Evolutionary conservation across 2,329 filamentous ascomycete species (phyloP), one percentile per base, ranked within the genome.

Genomic region (Cryphonectria carpinicola): DNA sequence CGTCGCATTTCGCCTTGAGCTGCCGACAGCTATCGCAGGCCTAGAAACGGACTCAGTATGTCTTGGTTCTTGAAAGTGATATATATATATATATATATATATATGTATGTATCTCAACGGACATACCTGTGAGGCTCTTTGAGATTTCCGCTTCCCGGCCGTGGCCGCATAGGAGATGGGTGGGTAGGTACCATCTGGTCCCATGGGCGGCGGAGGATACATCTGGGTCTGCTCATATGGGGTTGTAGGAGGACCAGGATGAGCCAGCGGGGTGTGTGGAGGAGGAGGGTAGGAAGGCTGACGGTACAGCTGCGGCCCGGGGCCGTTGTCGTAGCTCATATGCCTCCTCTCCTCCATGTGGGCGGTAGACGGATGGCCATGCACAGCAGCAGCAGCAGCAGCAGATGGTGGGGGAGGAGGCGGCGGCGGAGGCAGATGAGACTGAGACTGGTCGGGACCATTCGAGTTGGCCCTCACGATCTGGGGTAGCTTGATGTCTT

Each of bases 21-120:
- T 92, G 88, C 71, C 94, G 90, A 81, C 94, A 97, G 80, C 92
- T 93, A 77, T 97, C 94, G 81, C 96, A 99, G 52, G 96, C 96
- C 91, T 97, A 32, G 28, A 61, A 11, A 61, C 19, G 10, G 10
- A 37, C 14, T 61, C 32, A 61, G 56, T 35, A 61, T 22, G 19
- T 37, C 32, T 52, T 19, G 13, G 13, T 35, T 14, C 28, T 28
- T 46, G 58, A 43, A 32, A 70, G 60, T 28, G 56, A 52, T 32
- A n/a, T n/a, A n/a, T n/a, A n/a, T n/a, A n/a, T n/a, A 32, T 32
- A 32, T 32, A 32, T 32, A 32, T 32, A 52, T 28, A 67, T 46
- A 65, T 32, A 14, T 6, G 39, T n/a, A 67, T 52, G 66, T 25
- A 14, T 7, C 8, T 60, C 58, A 22, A 13, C 22, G 32, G 35